A percentile compares a stretch with the other conserved stretches of the same genome.
Evolutionary conservation across 345 rosid species (phyloP).

Genomic region (Tarenaya hassleriana): DNA sequence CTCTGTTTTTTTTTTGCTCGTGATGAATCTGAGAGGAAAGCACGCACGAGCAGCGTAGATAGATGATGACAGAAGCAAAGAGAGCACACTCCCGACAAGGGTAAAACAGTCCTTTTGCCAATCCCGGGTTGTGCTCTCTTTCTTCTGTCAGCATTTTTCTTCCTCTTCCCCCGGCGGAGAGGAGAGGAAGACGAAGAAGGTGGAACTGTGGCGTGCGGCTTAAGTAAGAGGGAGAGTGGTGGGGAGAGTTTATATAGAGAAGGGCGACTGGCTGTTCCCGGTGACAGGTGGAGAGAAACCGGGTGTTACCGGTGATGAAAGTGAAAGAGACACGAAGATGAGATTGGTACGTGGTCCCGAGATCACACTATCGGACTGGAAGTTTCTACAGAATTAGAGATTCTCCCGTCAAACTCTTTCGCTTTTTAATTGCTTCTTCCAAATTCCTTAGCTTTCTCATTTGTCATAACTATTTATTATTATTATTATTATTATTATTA

Average conservation of each 20-base stretch:
- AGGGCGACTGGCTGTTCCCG: conserved; percentile 15
- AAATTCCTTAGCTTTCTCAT: conserved; percentile 22
- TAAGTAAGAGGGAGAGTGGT: conserved; percentile 26
- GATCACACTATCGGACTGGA: conserved; percentile 19
- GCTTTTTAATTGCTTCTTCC: neutral
- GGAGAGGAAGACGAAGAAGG: conserved; percentile 17
- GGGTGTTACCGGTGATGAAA: conserved; percentile 10
- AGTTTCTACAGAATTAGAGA: conserved; percentile 28
- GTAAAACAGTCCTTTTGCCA: conserved; percentile 42
- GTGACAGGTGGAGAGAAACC: conserved; percentile 14
- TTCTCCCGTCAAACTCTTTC: conserved; percentile 19
- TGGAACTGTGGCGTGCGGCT: conserved; percentile 28
- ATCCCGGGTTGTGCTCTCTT: conserved; percentile 85
- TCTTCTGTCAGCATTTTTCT: conserved; percentile 82
- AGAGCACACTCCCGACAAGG: conserved; percentile 81
- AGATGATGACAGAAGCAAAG: conserved; percentile 81
- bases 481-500: neutral
- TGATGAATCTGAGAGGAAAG: neutral
- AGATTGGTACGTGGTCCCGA: conserved; percentile 15
- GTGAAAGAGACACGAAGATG: conserved; percentile 16
- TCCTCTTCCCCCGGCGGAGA: conserved; percentile 12
- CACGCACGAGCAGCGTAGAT: conserved; percentile 17
- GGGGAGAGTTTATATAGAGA: neutral
- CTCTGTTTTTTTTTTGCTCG: neutral
- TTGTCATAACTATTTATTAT: no score